Percentiles rank a stretch among this genome's conserved stretches.
Conservation (phyloP, 2,329 filamentous ascomycete species). For the Paecilomyces formosus region DNA sequence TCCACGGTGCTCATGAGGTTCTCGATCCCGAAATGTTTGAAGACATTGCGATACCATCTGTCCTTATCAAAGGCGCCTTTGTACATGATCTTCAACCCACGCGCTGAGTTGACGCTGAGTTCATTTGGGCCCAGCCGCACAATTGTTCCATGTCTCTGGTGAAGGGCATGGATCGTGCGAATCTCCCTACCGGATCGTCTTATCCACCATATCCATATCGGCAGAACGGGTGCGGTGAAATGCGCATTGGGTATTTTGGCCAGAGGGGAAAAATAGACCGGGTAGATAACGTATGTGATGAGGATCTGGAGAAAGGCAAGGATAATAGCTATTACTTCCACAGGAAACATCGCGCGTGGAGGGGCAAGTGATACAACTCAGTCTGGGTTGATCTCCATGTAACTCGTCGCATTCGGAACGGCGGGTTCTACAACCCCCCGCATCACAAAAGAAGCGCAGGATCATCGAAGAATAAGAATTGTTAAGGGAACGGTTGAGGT, state of each 20-base stretch:
- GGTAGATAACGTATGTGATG: conserved; percentile 18
- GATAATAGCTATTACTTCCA: not conserved
- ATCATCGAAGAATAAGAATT: not conserved
- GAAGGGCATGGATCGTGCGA: conserved; percentile 48
- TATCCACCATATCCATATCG: conserved; percentile 55
- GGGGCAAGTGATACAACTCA: not conserved
- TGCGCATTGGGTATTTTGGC: conserved; percentile 57
- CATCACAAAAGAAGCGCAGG: not conserved
- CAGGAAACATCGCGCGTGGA: not conserved
- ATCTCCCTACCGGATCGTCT: conserved; percentile 52
- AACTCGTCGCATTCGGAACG: not conserved
- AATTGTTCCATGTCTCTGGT: conserved; percentile 48
- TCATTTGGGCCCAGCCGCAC: conserved; percentile 56
- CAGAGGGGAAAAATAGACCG: conserved; percentile 49
- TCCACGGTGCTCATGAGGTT: conserved; percentile 60
- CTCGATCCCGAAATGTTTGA: conserved; percentile 54
- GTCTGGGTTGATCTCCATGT: not conserved
- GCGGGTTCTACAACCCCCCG: not conserved
- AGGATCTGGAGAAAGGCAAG: conserved; percentile 5
- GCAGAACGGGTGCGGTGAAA: conserved; percentile 51
- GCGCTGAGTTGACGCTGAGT: conserved; percentile 57
- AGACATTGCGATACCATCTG: conserved; percentile 57
- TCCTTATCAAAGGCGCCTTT: conserved; percentile 62
- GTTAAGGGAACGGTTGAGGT: no score
- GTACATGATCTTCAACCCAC: conserved; percentile 54